A percentile compares a stretch with the other conserved stretches of the same genome.
phyloP scores from a whole-genome alignment of 2,329 filamentous ascomycete species.

The Stagonosporopsis chrysanthemi region DNA sequence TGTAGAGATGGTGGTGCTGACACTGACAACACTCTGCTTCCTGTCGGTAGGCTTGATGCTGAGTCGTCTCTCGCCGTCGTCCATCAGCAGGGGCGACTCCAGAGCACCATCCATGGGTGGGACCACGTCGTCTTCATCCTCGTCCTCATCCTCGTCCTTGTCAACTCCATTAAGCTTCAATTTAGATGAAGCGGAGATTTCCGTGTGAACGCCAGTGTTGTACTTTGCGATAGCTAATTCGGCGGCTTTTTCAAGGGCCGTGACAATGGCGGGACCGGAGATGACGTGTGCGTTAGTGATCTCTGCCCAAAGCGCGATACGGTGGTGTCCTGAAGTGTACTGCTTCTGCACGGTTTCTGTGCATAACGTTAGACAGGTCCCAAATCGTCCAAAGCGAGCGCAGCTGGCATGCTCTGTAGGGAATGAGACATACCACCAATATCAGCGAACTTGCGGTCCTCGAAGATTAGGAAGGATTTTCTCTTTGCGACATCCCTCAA shows the following conservation, averaged over 20 bases:
- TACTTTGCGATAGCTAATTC: constrained; percentile 56
- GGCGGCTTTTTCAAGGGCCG: constrained; percentile 59
- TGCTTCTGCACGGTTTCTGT: constrained; percentile 63
- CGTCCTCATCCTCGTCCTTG: constrained; percentile 30
- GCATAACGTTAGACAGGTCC: constrained; percentile 5
- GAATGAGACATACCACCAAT: constrained; percentile 58
- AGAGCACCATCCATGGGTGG: constrained; percentile 34
- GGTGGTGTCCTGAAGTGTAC: constrained; percentile 59
- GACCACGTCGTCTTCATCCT: constrained; percentile 50
- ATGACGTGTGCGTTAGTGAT: constrained; percentile 63
- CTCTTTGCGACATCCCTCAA: constrained; percentile 57
- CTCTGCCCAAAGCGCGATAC: constrained; percentile 61
- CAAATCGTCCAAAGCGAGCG: not conserved
- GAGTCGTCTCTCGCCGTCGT: constrained; percentile 39
- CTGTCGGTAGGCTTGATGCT: constrained; percentile 59
- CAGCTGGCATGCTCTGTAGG: constrained; percentile 3
- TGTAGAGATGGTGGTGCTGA: constrained; percentile 79
- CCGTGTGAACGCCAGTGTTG: constrained; percentile 60
- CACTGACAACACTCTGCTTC: constrained; percentile 80
- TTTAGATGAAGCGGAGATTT: constrained; percentile 54
- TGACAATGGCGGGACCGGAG: constrained; percentile 60
- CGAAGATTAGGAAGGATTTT: constrained; percentile 62
- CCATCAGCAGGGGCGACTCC: constrained; percentile 43
- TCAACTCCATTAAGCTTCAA: constrained; percentile 37
- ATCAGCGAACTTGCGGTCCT: constrained; percentile 64